Evolutionary conservation across 768 basidiomycete species (phyloP).

Genomic region (Agrocybe praecox): DNA sequence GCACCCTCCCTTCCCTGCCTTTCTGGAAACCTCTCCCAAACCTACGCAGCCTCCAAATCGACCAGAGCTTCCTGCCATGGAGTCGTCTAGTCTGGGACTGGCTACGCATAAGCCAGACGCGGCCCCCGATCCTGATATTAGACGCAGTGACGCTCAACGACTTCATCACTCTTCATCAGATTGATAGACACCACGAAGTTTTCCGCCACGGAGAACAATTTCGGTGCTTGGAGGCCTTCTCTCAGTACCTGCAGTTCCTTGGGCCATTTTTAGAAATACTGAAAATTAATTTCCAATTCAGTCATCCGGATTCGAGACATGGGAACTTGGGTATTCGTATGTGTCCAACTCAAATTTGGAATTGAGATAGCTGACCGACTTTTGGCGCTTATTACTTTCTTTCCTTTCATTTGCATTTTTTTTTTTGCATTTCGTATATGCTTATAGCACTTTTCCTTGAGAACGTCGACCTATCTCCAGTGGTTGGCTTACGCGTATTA

Average conservation of each 20-base stretch:
- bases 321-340: background rate
- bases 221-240: background rate
- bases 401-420: too few relatives aligned
- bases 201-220: background rate
- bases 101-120: background rate
- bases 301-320: background rate
- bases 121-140: background rate
- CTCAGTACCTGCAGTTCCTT: background rate
- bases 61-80: background rate
- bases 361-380: background rate
- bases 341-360: background rate
- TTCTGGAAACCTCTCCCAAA: background rate
- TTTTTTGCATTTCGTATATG: too few relatives aligned
- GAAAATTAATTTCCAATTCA: background rate
- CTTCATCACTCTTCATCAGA: background rate
- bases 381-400: background rate
- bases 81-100: background rate
- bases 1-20: background rate
- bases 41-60: background rate
- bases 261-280: background rate
- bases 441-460: background rate
- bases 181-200: background rate
- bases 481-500: background rate
- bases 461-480: background rate
- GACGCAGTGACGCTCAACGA: background rate